Conservation (phyloP, 83 land plant species). For the Picea abies region DNA sequence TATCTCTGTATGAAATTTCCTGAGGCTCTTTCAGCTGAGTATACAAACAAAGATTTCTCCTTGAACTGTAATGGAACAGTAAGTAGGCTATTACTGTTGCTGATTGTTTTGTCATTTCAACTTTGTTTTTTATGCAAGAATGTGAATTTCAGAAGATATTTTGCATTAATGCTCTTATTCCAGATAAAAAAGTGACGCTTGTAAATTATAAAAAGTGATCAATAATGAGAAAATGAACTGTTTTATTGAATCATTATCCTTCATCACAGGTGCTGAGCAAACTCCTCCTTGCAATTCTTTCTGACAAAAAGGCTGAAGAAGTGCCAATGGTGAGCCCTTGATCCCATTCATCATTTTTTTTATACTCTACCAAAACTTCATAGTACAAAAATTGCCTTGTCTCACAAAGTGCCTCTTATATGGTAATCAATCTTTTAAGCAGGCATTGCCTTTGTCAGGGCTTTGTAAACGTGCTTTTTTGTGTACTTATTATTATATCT, state of each 20-base stretch:
- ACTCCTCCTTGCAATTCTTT: slow-evolving; percentile 58
- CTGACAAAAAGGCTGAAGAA: slow-evolving; percentile 87
- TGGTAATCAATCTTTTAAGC: not conserved
- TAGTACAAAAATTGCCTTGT: not conserved
- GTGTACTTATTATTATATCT: not conserved
- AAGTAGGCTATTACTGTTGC: not conserved
- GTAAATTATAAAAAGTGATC: not conserved
- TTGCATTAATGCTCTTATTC: not conserved
- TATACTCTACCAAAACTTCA: no score
- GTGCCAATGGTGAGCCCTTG: slow-evolving; percentile 68
- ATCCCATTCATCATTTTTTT: not conserved
- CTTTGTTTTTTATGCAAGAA: not conserved
- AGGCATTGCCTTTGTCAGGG: not conserved
- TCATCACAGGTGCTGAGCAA: slow-evolving; percentile 47
- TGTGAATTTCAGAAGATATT: not conserved
- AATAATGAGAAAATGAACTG: not conserved
- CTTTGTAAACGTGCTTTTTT: not conserved
- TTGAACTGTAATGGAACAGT: slow-evolving; percentile 14
- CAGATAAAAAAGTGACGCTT: not conserved
- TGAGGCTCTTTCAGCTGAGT: not conserved
- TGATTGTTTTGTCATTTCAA: not conserved
- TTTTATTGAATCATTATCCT: not conserved
- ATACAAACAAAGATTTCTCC: not conserved
- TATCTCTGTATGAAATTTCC: slow-evolving; percentile 16
- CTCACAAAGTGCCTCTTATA: not conserved